Conservation (phyloP, 345 rosid species). For the Euphorbia lathyris region DNA sequence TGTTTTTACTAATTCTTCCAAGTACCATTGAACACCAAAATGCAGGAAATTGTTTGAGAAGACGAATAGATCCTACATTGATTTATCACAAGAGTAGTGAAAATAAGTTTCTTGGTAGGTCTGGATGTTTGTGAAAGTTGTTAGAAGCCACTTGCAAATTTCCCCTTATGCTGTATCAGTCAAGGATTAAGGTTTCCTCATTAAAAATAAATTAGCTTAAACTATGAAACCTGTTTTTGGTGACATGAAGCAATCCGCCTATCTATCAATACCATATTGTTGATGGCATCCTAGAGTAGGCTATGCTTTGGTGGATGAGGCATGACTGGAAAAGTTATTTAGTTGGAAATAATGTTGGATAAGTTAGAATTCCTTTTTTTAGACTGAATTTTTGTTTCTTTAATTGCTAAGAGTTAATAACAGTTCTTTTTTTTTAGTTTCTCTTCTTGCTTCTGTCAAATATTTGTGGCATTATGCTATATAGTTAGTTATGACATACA, state of each 20-base stretch:
- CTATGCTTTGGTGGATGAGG: background rate
- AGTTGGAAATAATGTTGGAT: background rate
- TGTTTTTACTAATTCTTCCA: background rate
- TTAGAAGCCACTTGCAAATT: background rate
- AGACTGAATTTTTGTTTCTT: background rate
- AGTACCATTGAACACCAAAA: background rate
- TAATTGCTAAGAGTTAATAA: background rate
- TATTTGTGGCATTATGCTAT: constrained; percentile 2
- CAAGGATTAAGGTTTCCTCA: background rate
- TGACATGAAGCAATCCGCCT: background rate
- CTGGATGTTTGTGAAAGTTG: background rate
- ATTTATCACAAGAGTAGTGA: background rate
- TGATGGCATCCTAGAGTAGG: background rate
- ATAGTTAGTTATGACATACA: background rate
- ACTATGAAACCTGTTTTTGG: background rate
- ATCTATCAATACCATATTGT: background rate
- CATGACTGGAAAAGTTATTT: background rate
- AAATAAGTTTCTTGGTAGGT: background rate
- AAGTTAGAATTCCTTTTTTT: background rate
- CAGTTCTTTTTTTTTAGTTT: background rate
- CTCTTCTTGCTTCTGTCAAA: constrained; percentile 1
- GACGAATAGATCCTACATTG: background rate
- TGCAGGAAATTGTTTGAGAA: background rate
- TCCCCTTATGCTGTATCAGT: background rate
- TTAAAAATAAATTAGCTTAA: background rate